These are phyloP conservation scores for Calonectria hongkongensis DNA, from an alignment of 2,329 filamentous ascomycete genomes.

Conservation along the genomic window DNA sequence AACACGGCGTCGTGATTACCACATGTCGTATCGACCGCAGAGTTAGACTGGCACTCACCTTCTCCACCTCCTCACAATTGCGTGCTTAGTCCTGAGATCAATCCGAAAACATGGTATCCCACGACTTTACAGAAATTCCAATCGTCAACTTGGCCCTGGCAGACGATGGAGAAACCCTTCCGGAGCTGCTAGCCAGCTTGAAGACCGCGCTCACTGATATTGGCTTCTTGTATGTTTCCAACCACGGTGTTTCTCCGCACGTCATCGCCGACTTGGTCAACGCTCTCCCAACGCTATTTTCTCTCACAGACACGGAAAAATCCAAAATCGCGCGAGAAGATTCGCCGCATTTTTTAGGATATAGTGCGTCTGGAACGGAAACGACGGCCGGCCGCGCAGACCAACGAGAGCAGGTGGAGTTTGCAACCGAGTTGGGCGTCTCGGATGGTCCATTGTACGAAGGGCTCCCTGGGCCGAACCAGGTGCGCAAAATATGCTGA, in stretches of 20 bases:
- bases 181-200: conserved; percentile 63
- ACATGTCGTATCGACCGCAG: background rate
- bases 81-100: background rate
- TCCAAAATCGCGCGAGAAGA: conserved; percentile 66
- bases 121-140: conserved; percentile 62
- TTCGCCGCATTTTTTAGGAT: conserved; percentile 77
- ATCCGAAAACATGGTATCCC: background rate
- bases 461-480: conserved; percentile 68
- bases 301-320: conserved; percentile 62
- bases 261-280: conserved; percentile 62
- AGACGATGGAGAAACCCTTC: conserved; percentile 57
- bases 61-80: conserved; percentile 1
- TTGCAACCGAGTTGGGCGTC: conserved; percentile 71
- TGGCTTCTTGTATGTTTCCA: conserved; percentile 72
- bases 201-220: conserved; percentile 68
- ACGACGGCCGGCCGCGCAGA: conserved; percentile 72
- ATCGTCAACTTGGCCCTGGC: conserved; percentile 69
- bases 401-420: conserved; percentile 75
- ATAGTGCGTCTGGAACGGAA: conserved; percentile 73
- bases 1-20: too few relatives aligned
- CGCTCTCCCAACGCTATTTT: conserved; percentile 66
- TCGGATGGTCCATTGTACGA: conserved; percentile 63
- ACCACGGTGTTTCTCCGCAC: conserved; percentile 65
- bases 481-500: conserved; percentile 57
- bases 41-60: background rate